Conservation (phyloP, 306 rosid species). For the Mimosa bimucronata region DNA sequence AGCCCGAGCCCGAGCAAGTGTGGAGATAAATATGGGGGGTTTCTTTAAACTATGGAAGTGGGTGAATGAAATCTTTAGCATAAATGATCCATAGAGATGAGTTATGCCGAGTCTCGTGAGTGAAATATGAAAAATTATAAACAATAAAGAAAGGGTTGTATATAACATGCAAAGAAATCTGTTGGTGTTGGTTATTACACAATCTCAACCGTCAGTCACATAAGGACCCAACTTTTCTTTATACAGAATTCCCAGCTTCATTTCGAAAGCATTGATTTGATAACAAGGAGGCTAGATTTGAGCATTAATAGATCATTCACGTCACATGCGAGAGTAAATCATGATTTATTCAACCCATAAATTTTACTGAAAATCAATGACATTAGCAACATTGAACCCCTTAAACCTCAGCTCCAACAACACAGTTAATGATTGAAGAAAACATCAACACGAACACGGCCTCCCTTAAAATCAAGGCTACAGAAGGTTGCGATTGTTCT, state of each 20-base stretch:
- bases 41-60: conserved; percentile 56
- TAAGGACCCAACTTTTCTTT: neutral
- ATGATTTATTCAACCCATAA: conserved; percentile 5
- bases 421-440: neutral
- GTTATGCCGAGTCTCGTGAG: neutral
- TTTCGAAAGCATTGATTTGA: conserved; percentile 3
- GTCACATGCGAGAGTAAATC: neutral
- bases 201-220: neutral
- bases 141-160: neutral
- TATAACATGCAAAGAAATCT: neutral
- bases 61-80: conserved; percentile 41
- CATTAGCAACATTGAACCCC: neutral
- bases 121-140: conserved; percentile 5
- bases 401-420: conserved; percentile 1
- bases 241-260: conserved; percentile 1
- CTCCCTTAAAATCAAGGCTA: conserved; percentile 6
- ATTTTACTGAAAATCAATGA: neutral
- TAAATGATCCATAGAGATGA: conserved; percentile 15
- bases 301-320: neutral
- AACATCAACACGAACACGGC: neutral
- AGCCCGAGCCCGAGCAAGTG: conserved; percentile 62
- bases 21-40: conserved; percentile 54
- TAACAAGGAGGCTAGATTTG: neutral
- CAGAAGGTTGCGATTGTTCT: conserved; percentile 6
- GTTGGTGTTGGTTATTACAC: neutral